Evolutionary conservation across 2,329 filamentous ascomycete species (phyloP), one percentile per base, ranked within the genome.

Genomic region (Moelleriella libera): DNA sequence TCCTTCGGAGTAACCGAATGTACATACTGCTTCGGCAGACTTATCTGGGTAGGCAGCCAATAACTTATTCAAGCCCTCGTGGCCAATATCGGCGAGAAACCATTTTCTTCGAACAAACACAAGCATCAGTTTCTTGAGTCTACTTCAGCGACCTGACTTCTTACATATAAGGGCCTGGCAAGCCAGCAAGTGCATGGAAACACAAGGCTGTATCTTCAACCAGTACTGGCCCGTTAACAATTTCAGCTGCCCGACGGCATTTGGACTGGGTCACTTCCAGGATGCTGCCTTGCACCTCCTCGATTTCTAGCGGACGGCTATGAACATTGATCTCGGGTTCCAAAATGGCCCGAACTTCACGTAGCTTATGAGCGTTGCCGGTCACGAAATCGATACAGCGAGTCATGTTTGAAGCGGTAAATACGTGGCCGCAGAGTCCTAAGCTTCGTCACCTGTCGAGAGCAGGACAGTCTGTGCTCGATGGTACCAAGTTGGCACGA

Each of bases 201-300:
- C 88, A 94, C 45, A 98, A 74, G 55, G 88, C 88, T 12, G 92
- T 98, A 65, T 98, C 92, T 67, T 98, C 92, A 9, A 95, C 90
- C 40, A 98, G 73, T 7, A 96, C 92, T 4, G 94, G 89, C 1
- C 88, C 88, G 58, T 83, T 72, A 44, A 92, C 86, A 55, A 75
- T 69, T 48, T 86, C 82, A 41, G 88, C 89, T 47, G 92, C 92
- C 57, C 82, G 75, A 50, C 77, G 79, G 64, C 85, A 90, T 69
- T 98, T 98, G 60, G 90, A 89, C 45, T 70, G 72, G 0, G 89
- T 92, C 48, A 98, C 88, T 58, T 96, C 88, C 60, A 97, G 88
- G 41, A 96, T 81, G 0, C 83, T 85, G 41, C 90, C 92, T 68
- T 98, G 92, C 44, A 97, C 81, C 68, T 98, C 92, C 32, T 84